Evolutionary conservation across 2,329 filamentous ascomycete species (phyloP).

Genomic region (Aspergillus ibericus): DNA sequence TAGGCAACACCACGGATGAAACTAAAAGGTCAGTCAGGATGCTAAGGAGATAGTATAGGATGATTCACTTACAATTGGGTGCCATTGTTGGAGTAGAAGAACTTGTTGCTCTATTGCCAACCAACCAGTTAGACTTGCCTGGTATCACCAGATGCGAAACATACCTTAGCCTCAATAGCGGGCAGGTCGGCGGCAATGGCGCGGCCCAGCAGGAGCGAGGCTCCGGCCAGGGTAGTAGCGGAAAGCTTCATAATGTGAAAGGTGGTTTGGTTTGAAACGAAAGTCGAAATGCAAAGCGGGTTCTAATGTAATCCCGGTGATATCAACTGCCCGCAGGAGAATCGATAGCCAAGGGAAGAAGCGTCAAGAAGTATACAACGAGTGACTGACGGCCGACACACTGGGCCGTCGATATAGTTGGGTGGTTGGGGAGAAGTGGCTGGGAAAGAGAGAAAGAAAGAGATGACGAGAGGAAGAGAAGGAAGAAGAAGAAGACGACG

Average conservation of each 20-base stretch:
- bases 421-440: constrained; percentile 1
- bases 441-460: constrained; percentile 6
- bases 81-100: constrained; percentile 83
- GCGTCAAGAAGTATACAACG: constrained; percentile 17
- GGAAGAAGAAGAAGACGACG: constrained; percentile 12
- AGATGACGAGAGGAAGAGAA: constrained; percentile 12
- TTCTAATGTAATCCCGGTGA: constrained; percentile 1
- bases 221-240: constrained; percentile 47
- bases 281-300: constrained; percentile 9
- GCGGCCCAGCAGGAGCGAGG: constrained; percentile 54
- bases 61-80: constrained; percentile 62
- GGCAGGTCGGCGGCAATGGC: constrained; percentile 58
- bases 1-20: constrained; percentile 95
- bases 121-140: constrained; percentile 4
- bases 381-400: constrained; percentile 25
- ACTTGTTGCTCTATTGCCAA: constrained; percentile 66
- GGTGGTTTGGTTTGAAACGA: constrained; percentile 8
- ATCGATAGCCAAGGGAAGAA: not conserved
- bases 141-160: not conserved
- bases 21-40: constrained; percentile 36
- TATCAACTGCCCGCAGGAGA: constrained; percentile 12
- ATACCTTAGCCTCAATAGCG: constrained; percentile 64
- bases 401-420: constrained; percentile 11
- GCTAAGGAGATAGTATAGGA: not conserved
- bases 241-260: constrained; percentile 56